phyloP scores from a whole-genome alignment of 2,329 filamentous ascomycete species.

The Aspergillus chevalieri region DNA sequence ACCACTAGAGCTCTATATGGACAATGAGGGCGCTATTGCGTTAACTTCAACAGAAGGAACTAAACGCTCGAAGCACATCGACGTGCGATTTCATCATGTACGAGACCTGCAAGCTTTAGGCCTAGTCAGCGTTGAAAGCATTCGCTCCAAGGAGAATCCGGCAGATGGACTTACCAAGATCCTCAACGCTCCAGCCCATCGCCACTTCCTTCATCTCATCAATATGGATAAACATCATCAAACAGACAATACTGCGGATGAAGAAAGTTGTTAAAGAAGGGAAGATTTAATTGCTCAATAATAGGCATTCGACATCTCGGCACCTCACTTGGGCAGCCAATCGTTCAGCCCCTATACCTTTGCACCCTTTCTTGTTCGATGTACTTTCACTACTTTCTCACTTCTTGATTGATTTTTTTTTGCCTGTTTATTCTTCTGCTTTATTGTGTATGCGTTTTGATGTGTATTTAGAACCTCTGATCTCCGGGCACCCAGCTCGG shows the following conservation, averaged over 20 bases:
- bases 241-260: no score
- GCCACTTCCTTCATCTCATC: not conserved
- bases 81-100: not conserved
- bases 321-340: no score
- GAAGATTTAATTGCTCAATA: no score
- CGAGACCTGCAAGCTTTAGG: conserved; percentile 1
- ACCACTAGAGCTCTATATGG: not conserved
- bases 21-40: not conserved
- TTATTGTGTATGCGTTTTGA: not conserved
- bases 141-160: not conserved
- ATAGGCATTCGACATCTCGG: no score
- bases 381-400: not conserved
- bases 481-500: not conserved
- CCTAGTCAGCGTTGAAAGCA: not conserved
- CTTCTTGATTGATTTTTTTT: not conserved
- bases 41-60: not conserved
- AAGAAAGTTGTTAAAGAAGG: not conserved
- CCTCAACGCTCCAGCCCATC: not conserved
- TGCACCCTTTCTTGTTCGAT: no score
- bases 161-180: not conserved
- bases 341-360: no score
- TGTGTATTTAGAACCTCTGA: not conserved
- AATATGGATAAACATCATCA: not conserved
- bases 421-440: not conserved
- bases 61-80: not conserved